phyloP scores from a whole-genome alignment of 345 rosid species.

The Eucalyptus curtisii region DNA sequence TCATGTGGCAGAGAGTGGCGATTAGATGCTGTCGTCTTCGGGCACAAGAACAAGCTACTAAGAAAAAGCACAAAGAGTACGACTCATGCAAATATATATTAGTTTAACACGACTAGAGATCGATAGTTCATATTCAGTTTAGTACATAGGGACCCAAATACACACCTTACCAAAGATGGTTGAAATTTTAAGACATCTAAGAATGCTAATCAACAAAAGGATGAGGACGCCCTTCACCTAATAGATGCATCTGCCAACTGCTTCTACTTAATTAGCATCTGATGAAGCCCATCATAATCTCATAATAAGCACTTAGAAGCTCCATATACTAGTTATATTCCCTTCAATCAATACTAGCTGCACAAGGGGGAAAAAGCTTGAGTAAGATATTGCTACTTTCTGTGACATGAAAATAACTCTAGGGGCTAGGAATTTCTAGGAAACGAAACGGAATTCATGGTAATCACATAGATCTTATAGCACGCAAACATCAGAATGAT shows the following conservation, averaged over 20 bases:
- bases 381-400: background rate
- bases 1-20: background rate
- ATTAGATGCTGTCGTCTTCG: background rate
- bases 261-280: background rate
- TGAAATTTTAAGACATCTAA: background rate
- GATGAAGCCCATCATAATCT: background rate
- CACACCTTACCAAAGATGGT: background rate
- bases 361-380: background rate
- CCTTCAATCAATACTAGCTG: background rate
- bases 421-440: background rate
- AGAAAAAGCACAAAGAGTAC: background rate
- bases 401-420: background rate
- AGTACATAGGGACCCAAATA: background rate
- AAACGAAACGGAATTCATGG: background rate
- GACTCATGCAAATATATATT: background rate
- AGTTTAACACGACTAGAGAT: background rate
- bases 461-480: background rate
- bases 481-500: background rate
- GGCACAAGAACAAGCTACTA: background rate
- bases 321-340: background rate
- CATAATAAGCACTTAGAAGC: background rate
- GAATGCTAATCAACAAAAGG: background rate
- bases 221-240: background rate
- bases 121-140: background rate
- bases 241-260: background rate